Evolutionary conservation across 768 basidiomycete genomes (phyloP).

Genomic region (Phanerochaete carnosa): DNA sequence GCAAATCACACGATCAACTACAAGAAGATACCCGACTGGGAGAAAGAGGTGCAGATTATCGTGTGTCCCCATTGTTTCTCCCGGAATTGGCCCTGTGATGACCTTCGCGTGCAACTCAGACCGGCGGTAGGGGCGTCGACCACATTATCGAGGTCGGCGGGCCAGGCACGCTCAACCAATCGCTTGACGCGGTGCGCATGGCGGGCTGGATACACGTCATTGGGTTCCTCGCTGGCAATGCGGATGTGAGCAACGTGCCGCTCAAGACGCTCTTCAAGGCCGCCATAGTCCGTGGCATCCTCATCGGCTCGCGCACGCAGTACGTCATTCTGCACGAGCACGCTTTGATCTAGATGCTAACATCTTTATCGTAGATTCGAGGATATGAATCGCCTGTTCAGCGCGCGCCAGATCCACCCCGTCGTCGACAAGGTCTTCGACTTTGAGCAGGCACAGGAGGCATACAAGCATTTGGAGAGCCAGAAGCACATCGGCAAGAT

Average conservation of each 20-base stretch:
- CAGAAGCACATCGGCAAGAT: slow-evolving; percentile 63
- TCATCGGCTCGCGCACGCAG: slow-evolving; percentile 59
- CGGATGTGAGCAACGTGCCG: slow-evolving; percentile 17
- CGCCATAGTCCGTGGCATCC: slow-evolving; percentile 46
- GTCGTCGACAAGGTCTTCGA: slow-evolving; percentile 55
- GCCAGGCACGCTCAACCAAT: slow-evolving; percentile 44
- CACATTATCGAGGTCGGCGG: slow-evolving; percentile 54
- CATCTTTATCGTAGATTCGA: slow-evolving; percentile 38
- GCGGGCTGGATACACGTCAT: slow-evolving; percentile 49
- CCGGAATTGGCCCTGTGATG: neutral
- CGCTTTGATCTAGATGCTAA: neutral
- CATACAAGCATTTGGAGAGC: slow-evolving; percentile 49
- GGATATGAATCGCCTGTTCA: slow-evolving; percentile 47
- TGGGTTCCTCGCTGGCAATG: slow-evolving; percentile 41
- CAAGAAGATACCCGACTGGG: slow-evolving; percentile 52
- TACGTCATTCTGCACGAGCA: slow-evolving; percentile 25
- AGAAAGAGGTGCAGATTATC: slow-evolving; percentile 44
- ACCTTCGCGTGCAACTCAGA: slow-evolving; percentile 18
- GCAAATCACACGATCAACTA: slow-evolving; percentile 59
- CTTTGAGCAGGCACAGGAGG: slow-evolving; percentile 49
- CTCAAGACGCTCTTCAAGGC: slow-evolving; percentile 16
- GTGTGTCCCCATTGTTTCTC: slow-evolving; percentile 25
- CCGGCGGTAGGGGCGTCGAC: slow-evolving; percentile 28
- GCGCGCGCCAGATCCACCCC: slow-evolving; percentile 43
- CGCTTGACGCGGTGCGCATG: slow-evolving; percentile 34